Conservation (phyloP, 2,329 filamentous ascomycete genomes). For the Diaporthe destruens region DNA sequence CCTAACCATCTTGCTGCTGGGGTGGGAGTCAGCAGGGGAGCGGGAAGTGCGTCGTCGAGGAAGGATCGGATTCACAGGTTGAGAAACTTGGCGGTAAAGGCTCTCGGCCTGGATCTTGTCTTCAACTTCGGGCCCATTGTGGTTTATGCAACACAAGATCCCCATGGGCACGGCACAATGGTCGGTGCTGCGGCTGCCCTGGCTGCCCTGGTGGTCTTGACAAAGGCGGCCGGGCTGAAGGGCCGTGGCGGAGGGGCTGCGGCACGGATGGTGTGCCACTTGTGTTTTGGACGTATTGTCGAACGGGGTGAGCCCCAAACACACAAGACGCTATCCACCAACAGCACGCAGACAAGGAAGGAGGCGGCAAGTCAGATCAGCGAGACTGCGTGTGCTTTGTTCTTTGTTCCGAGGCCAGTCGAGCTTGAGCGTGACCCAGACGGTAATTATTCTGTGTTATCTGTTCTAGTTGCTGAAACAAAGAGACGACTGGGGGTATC, state of each 20-base stretch:
- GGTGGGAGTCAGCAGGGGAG: slow-evolving; percentile 22
- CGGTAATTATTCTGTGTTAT: background rate
- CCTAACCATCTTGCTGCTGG: slow-evolving; percentile 35
- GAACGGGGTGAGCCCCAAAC: background rate
- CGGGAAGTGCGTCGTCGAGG: slow-evolving; percentile 23
- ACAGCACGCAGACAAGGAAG: background rate
- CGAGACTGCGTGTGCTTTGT: background rate
- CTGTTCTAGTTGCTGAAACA: background rate
- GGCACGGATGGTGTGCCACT: slow-evolving; percentile 3
- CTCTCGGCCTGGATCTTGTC: slow-evolving; percentile 31
- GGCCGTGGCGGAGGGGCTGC: slow-evolving; percentile 8
- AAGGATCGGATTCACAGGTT: slow-evolving; percentile 39
- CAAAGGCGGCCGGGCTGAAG: slow-evolving; percentile 13
- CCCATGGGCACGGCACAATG: slow-evolving; percentile 22
- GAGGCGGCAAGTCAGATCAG: slow-evolving; percentile 5
- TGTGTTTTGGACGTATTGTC: background rate
- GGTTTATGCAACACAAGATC: slow-evolving; percentile 32
- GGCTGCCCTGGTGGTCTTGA: background rate
- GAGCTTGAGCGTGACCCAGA: background rate
- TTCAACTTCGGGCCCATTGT: slow-evolving; percentile 37
- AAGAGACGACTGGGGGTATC: background rate
- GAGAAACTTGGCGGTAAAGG: slow-evolving; percentile 35
- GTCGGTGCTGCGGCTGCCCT: background rate
- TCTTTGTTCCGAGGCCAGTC: background rate
- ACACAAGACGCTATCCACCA: background rate